These are phyloP conservation scores for Porpolomopsis calyptriformis DNA, from an alignment of 768 basidiomycete genomes.

Conservation along the genomic window DNA sequence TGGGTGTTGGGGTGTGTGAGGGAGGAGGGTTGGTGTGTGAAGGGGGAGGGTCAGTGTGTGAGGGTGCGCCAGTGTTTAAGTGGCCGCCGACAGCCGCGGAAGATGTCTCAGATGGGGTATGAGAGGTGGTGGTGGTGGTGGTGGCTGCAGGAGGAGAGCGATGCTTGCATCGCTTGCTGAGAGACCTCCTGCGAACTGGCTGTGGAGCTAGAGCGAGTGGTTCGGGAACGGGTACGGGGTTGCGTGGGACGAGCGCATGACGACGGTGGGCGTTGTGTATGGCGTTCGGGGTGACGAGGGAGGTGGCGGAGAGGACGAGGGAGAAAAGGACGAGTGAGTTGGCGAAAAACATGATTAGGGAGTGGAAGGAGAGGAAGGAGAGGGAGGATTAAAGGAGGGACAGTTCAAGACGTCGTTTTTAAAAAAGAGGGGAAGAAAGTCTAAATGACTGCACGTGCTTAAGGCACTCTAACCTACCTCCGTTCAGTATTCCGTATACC, in stretches of 20 bases:
- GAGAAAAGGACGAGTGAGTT: conserved; percentile 33
- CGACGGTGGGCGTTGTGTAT: conserved; percentile 25
- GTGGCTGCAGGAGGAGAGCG: conserved; percentile 22
- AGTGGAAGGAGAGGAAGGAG: conserved; percentile 6
- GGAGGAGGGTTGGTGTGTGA: conserved; percentile 11
- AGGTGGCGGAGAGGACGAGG: conserved; percentile 30
- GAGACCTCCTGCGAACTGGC: conserved; percentile 21
- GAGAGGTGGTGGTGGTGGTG: conserved; percentile 12
- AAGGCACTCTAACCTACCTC: no score
- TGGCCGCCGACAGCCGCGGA: conserved; percentile 9
- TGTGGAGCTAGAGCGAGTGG: conserved; percentile 10
- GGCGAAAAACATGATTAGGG: conserved; percentile 30
- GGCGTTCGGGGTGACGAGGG: conserved; percentile 30
- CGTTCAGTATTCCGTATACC: no score
- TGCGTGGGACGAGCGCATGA: conserved; percentile 21
- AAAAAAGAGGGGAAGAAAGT: no score
- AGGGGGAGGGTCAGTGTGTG: no score
- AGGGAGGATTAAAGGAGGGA: no score
- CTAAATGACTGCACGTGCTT: no score
- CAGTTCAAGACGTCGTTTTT: no score
- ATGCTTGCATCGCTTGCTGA: conserved; percentile 28
- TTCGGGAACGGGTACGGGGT: conserved; percentile 16
- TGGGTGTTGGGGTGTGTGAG: conserved; percentile 9
- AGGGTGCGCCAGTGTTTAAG: conserved; percentile 8
- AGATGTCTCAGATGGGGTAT: conserved; percentile 15